Evolutionary conservation across 1,284 basidiomycete genomes (phyloP), one percentile per base, ranked within the genome.

Genomic region (Wolfiporia cocos): DNA sequence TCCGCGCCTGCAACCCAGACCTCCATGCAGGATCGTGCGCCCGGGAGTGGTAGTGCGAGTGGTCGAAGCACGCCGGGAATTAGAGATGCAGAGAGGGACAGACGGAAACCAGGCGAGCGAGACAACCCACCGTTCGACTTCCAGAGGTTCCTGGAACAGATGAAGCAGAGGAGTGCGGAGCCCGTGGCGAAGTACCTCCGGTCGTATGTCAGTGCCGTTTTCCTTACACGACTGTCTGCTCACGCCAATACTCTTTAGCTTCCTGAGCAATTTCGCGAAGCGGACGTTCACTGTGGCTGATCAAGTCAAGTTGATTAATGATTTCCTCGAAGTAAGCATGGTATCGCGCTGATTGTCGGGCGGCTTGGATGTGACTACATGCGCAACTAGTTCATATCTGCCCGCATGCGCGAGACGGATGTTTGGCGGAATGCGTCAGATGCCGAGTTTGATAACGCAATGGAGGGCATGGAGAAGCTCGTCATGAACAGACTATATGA

Each of bases 381-480:
- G 20, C 42, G 4, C 7, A 3, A 41, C 23, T 57, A 94, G 87
- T 97, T 97, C 58, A 96, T 96, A 52, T 70, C 83, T 0, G 70
- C 67, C 24, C 86, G 88, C 56, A 97, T 97, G 93, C 71, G 78
- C n/a, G 78, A 81, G 48, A 76, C 76, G 34, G 92, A 95, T 31
- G 66, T 84, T 1, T 95, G 92, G 92, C 80, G 77, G 54, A 80
- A 78, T 46, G 76, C 76, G 4, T 72, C 78, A 3, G 83, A 90
- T 19, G 68, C 69, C 3, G 94, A 99, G 61, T 97, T 99, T 54
- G 96, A 98, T 47, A 94, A 97, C 54, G 92, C 94, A 0, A 81
- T 92, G 68, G 95, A 99, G 66, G 94, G 93, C 39, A 98, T 99
- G 92, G 95, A 99, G 73, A 99, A 99, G 66, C 78, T 99, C 9